phyloP scores from a whole-genome alignment of 2,329 filamentous ascomycete genomes.

The Aurifilum marmelostoma region DNA sequence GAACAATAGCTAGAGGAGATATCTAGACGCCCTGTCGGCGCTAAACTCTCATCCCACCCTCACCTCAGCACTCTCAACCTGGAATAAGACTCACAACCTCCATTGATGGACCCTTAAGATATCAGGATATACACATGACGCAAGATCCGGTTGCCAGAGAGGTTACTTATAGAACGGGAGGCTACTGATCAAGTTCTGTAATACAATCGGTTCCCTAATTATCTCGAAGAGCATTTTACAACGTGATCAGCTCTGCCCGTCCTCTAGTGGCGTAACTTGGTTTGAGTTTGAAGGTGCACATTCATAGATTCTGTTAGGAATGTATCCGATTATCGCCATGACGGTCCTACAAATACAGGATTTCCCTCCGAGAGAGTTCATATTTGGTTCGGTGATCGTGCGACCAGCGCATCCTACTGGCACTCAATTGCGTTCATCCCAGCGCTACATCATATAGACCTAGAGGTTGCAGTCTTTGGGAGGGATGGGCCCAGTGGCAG shows the following conservation, averaged over 20 bases:
- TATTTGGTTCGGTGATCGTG: not conserved
- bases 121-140: constrained; percentile 10
- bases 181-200: constrained; percentile 8
- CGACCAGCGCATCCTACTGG: not conserved
- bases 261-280: not conserved
- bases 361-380: not conserved
- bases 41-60: not conserved
- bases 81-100: not conserved
- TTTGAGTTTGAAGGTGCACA: not conserved
- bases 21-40: not conserved
- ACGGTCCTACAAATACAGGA: not conserved
- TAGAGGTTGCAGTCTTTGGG: not conserved
- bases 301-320: not conserved
- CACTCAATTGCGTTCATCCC: not conserved
- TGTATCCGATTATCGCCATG: not conserved
- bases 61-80: not conserved
- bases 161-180: constrained; percentile 2
- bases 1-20: constrained; percentile 24
- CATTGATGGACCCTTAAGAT: not conserved
- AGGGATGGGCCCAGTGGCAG: not conserved
- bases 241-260: not conserved
- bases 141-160: constrained; percentile 9
- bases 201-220: not conserved
- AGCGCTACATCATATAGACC: not conserved
- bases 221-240: not conserved